phyloP scores from a whole-genome alignment of 192 early-diverging fungal species.

The Linderina pennispora region DNA sequence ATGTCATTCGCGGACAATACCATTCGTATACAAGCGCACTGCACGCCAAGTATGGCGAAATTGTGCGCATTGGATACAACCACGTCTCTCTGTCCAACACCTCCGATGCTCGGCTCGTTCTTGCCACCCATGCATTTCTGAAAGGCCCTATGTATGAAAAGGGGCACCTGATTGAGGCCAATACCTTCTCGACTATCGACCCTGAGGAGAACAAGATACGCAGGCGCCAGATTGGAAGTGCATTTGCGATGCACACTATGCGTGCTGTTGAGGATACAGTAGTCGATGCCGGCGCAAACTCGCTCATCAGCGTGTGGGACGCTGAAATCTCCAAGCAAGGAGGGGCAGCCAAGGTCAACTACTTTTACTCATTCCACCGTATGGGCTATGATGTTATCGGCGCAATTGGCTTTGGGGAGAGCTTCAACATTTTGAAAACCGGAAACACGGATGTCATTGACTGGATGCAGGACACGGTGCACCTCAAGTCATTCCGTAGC shows the following conservation, averaged over 20 bases:
- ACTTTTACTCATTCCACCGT: conserved; percentile 23
- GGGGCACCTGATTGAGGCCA: neutral
- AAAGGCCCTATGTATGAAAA: neutral
- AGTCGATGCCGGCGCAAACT: neutral
- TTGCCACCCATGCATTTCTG: neutral
- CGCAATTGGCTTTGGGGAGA: conserved; percentile 23
- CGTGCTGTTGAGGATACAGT: neutral
- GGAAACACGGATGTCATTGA: conserved; percentile 16
- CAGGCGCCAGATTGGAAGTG: neutral
- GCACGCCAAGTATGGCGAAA: neutral
- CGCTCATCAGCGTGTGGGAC: neutral
- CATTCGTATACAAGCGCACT: neutral
- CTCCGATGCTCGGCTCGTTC: neutral
- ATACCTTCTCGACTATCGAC: neutral
- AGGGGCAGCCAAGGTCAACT: neutral
- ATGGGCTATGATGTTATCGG: conserved; percentile 35
- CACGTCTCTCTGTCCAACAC: neutral
- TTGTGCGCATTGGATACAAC: neutral
- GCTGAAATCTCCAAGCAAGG: neutral
- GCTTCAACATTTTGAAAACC: conserved; percentile 8
- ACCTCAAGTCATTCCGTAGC: conserved; percentile 2
- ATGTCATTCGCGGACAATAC: neutral
- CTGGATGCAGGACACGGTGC: conserved; percentile 4
- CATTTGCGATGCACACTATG: neutral
- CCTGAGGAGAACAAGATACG: conserved; percentile 1